Base-by-base conservation (phyloP, 2,329 filamentous ascomycete species). In the Shiraia sp. region DNA sequence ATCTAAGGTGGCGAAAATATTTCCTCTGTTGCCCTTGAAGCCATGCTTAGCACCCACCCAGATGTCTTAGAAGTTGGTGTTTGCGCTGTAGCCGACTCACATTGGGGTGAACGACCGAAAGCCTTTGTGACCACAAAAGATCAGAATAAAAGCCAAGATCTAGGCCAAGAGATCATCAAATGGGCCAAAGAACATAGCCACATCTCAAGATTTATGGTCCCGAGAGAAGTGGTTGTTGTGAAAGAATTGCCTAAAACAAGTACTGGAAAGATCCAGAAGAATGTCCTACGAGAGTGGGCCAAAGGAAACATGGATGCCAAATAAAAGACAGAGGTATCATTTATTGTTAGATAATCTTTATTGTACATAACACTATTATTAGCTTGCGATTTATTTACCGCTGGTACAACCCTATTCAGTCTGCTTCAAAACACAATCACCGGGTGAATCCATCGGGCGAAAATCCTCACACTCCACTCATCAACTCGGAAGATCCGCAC, bases 181-280 rank as follows among this genome's bases (percentile, higher is more conserved):
- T 99, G 93, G 93, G 90, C 91, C 3, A 91, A 86, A 68, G 76
- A 86, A 51, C 80, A 88, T 58, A 88, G 86, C 63, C 77, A 78
- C 19, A 96, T 99, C 56, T 91, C 87, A 72, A 83, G 84, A 52
- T 99, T 96, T 65, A 97, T 97, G 93, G 85, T 86, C 31, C 83
- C 81, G 10, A 74, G 77, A 36, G 83, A 86, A 68, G 80, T 86
- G 1, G 88, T 95, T 68, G 75, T 97, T 30, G 82, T 99, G n/a
- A 55, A 74, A 5, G 91, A 96, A 69, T 75, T 99, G 52, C 93
- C 93, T 8, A 99, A 99, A 80, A 99, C 93, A 19, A 93, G 88
- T 69, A 99, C 93, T 1, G 93, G 93, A 3, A 99, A 99, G 79
- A 79, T 97, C 46, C 86, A 90, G 79, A 99, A 99, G 82, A 97